Base-by-base conservation (phyloP, 2,329 filamentous ascomycete species). In the Ceratocystis lukuohia region DNA sequence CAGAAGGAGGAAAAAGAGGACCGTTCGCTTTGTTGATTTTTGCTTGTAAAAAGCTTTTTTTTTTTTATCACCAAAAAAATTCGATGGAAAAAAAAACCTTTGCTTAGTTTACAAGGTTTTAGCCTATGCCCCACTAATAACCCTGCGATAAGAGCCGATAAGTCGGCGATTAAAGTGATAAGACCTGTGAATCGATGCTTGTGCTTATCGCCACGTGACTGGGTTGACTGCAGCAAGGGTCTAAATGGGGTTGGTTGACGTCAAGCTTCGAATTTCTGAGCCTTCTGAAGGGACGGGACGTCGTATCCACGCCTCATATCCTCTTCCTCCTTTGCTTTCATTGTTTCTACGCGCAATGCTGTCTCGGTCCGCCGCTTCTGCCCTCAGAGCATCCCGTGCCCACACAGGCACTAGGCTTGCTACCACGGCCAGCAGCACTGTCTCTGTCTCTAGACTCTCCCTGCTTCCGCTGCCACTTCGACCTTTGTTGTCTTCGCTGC, bases 211-310 rank as follows among this genome's bases (percentile, higher is more conserved):
- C 7, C 62, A 61, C 62, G 62, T 64, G 61, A 64, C 22, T 20
- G 2, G 2, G 5, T 30, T 3, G 3, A 1, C 20, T 44, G 37
- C n/a, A 20, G 17, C 28, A 53, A 66, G 65, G 65, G 44, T 66
- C 30, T 53, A 66, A 61, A n/a, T 28, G 12, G 7, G 53, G 46
- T n/a, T n/a, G 20, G 25, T 62, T 66, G 65, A 66, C 65, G 65
- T 66, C 57, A 62, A 66, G 56, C 28, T 59, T 59, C 28, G 33
- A 48, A 25, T 48, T 63, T 50, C 7, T 20, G 12, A 63, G 41
- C 25, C 6, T 10, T 22, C 45, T n/a, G 25, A 63, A 63, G 46
- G 28, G 28, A 59, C n/a, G 28, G 22, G 2, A 41, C 37, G 28
- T 25, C n/a, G 5, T 20, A 17, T 17, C 12, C 56, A 37, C 37